A percentile compares a stretch with the other conserved stretches of the same genome.
These are phyloP conservation scores for Cladosporium velox DNA, from an alignment of 2,329 filamentous ascomycete genomes.

Conservation along the genomic window DNA sequence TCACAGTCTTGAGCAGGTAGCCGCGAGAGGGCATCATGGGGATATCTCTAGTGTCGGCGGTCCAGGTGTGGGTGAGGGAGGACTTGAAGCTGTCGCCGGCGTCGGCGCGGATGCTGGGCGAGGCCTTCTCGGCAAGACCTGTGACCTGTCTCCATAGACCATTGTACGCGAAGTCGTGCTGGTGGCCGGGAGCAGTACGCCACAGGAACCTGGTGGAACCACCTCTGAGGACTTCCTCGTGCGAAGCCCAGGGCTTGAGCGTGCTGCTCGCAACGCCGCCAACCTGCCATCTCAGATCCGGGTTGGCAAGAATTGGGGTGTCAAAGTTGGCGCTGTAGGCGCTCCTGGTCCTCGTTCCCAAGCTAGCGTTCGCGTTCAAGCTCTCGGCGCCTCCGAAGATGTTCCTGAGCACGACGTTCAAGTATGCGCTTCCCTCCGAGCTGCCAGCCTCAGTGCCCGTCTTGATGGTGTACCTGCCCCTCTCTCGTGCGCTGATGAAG, in stretches of 20 bases:
- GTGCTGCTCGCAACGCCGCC: conserved; percentile 82
- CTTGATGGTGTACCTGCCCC: conserved; percentile 81
- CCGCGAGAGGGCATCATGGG: conserved; percentile 81
- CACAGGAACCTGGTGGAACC: conserved; percentile 76
- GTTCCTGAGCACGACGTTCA: conserved; percentile 84
- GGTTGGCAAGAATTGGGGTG: conserved; percentile 80
- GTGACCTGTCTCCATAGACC: conserved; percentile 88
- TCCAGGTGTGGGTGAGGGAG: conserved; percentile 78
- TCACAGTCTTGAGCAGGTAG: conserved; percentile 74
- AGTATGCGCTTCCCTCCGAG: conserved; percentile 89
- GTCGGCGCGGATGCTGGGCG: conserved; percentile 77
- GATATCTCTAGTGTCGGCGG: conserved; percentile 78
- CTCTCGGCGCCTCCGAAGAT: conserved; percentile 93
- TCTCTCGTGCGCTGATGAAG: conserved; percentile 75
- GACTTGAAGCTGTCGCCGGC: conserved; percentile 91
- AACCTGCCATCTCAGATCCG: conserved; percentile 74
- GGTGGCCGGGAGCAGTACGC: conserved; percentile 60
- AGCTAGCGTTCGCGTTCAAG: conserved; percentile 79
- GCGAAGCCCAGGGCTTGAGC: conserved; percentile 88
- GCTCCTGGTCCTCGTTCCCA: conserved; percentile 86
- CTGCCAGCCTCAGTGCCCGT: conserved; percentile 94
- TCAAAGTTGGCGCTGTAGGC: conserved; percentile 87
- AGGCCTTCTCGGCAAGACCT: conserved; percentile 71
- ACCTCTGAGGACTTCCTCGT: conserved; percentile 85
- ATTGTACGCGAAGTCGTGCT: conserved; percentile 78